Evolutionary conservation across 2,329 filamentous ascomycete species (phyloP).

Genomic region (Verticillium klebahnii): DNA sequence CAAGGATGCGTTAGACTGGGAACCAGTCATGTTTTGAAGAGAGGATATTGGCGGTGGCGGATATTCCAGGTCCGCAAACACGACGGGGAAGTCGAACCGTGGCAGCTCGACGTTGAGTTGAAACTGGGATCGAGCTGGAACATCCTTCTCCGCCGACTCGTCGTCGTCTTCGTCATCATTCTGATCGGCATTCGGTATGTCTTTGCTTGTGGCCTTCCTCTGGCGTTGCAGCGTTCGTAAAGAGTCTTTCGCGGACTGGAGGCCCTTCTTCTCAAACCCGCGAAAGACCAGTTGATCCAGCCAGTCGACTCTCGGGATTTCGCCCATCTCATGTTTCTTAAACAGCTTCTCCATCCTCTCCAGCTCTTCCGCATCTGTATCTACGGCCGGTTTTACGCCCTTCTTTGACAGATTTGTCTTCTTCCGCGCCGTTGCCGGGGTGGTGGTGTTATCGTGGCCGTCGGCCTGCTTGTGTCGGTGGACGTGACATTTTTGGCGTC

Average conservation of each 20-base stretch:
- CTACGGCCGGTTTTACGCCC: slow-evolving; percentile 45
- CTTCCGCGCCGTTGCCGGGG: slow-evolving; percentile 63
- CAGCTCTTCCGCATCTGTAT: slow-evolving; percentile 75
- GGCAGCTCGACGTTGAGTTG: slow-evolving; percentile 87
- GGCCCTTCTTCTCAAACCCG: slow-evolving; percentile 73
- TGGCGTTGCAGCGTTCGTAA: slow-evolving; percentile 50
- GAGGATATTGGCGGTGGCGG: slow-evolving; percentile 77
- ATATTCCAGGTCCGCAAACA: slow-evolving; percentile 94
- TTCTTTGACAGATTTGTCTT: slow-evolving; percentile 43
- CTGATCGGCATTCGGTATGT: neutral
- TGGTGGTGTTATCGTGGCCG: slow-evolving; percentile 74
- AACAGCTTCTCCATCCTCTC: slow-evolving; percentile 85
- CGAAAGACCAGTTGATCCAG: slow-evolving; percentile 92
- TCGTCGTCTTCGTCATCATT: slow-evolving; percentile 23
- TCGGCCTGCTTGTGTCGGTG: slow-evolving; percentile 82
- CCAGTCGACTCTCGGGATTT: slow-evolving; percentile 91
- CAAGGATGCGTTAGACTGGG: slow-evolving; percentile 64
- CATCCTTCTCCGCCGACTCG: slow-evolving; percentile 30
- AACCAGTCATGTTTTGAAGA: slow-evolving; percentile 58
- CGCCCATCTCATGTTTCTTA: slow-evolving; percentile 98
- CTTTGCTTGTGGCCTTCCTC: slow-evolving; percentile 32
- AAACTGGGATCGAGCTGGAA: slow-evolving; percentile 55
- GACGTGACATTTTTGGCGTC: slow-evolving; percentile 84
- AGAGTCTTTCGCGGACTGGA: slow-evolving; percentile 59
- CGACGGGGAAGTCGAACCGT: slow-evolving; percentile 90